These are phyloP conservation scores for Penicillium sp. DNA, from an alignment of 2,329 filamentous ascomycete species.

Conservation along the genomic window DNA sequence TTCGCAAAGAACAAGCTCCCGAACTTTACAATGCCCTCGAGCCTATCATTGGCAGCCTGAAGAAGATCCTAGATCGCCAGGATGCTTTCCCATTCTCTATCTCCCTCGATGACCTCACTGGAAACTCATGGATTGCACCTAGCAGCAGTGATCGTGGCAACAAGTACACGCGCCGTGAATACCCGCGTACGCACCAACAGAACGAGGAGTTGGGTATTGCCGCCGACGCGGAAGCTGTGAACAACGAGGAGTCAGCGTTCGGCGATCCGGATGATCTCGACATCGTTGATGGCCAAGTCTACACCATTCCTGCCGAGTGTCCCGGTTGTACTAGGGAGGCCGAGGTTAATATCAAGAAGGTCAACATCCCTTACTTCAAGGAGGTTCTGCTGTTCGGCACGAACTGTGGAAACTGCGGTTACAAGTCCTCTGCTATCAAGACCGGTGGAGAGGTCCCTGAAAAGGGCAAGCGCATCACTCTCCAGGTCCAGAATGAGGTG, in stretches of 20 bases:
- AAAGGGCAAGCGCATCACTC: constrained; percentile 75
- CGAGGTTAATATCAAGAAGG: constrained; percentile 45
- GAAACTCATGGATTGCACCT: constrained; percentile 95
- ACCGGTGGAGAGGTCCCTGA: constrained; percentile 89
- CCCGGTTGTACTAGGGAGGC: constrained; percentile 89
- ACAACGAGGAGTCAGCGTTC: constrained; percentile 27
- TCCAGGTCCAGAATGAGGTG: constrained; percentile 63
- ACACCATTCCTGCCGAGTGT: constrained; percentile 86
- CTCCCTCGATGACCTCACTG: constrained; percentile 82
- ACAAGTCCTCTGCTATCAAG: constrained; percentile 95
- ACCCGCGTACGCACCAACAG: constrained; percentile 75
- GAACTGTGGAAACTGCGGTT: constrained; percentile 84
- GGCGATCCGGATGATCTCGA: constrained; percentile 65
- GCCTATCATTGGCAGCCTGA: constrained; percentile 68
- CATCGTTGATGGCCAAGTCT: constrained; percentile 90
- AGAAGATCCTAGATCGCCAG: constrained; percentile 71
- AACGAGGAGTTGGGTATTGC: constrained; percentile 80
- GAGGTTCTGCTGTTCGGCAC: constrained; percentile 96
- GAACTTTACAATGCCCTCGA: constrained; percentile 76
- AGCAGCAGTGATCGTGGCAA: constrained; percentile 70
- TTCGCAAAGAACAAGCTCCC: constrained; percentile 70
- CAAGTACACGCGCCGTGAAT: constrained; percentile 86
- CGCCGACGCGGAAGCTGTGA: constrained; percentile 37
- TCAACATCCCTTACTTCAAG: constrained; percentile 65
- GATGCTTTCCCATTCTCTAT: constrained; percentile 82